Conservation (phyloP, 1,284 basidiomycete genomes). For the Ganoderma leucocontextum region DNA sequence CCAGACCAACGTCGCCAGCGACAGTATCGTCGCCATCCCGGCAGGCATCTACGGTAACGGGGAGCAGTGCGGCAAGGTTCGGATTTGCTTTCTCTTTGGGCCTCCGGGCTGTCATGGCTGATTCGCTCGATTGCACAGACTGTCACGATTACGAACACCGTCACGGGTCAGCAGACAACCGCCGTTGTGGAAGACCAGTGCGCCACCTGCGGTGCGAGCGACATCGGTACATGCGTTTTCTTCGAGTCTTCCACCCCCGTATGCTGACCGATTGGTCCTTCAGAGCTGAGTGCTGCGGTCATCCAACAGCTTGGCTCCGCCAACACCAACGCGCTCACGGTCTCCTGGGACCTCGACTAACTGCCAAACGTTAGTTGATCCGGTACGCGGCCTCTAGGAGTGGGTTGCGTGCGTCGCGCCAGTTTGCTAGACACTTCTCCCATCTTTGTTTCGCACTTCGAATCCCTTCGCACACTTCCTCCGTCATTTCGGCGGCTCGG, state of each 20-base stretch:
- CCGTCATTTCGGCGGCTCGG: not conserved
- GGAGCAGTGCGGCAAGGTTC: conserved; percentile 28
- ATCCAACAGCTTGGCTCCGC: conserved; percentile 35
- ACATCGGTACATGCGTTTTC: conserved; percentile 27
- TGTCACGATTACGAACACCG: conserved; percentile 30
- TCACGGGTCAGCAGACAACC: conserved; percentile 29
- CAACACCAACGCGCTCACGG: conserved; percentile 31
- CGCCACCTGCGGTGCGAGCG: conserved; percentile 28
- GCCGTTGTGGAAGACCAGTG: conserved; percentile 31
- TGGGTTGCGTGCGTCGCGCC: conserved; percentile 12
- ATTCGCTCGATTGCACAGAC: conserved; percentile 11
- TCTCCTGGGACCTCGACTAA: conserved; percentile 35
- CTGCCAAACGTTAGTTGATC: conserved; percentile 5
- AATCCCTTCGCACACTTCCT: not conserved
- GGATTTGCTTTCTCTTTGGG: not conserved
- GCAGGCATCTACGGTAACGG: conserved; percentile 28
- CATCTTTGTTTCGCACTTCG: not conserved
- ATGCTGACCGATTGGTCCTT: not conserved
- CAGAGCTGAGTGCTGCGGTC: conserved; percentile 39
- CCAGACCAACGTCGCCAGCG: conserved; percentile 42
- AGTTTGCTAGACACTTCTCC: not conserved
- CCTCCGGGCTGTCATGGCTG: not conserved
- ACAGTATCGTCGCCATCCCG: conserved; percentile 46
- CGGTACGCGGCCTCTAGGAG: not conserved
- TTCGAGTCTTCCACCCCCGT: not conserved